Evolutionary conservation across 1,284 basidiomycete species (phyloP), one percentile per base, ranked within the genome.

Genomic region (Trametes hirsuta): DNA sequence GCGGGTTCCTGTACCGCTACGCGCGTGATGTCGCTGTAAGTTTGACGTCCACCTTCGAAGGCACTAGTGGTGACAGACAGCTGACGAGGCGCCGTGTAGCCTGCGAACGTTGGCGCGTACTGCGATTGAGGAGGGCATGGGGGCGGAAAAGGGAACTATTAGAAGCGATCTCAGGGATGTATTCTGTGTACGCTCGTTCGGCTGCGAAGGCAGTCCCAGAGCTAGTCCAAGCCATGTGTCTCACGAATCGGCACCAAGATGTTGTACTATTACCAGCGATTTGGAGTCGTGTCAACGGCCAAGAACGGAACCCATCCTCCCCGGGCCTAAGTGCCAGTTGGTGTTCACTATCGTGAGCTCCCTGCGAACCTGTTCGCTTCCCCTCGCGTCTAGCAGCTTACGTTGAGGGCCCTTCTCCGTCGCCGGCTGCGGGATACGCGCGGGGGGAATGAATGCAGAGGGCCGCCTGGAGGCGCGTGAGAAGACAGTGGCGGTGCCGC

Each of bases 21-120:
- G 91, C 91, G 39, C 77, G 90, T 61, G 91, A 93, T 72, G 91
- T 93, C 53, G 87, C 87, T 51, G 90, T 92, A 68, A 81, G 91
- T 80, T 21, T 22, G 47, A 34, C 61, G 4, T 24, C 52, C 50
- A 57, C 25, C 47, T 39, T 42, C 15, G 15, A 34, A 25, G 37
- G 9, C 35, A 18, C 18, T 14, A 18, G 47, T 62, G 22, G 14
- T 18, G 15, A 8, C 15, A 1, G 8, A 30, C 21, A 22, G 42
- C 25, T 30, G 34, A 53, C 69, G 59, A 70, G 47, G 36, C 36
- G 47, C 46, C 24, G 47, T 62, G 47, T 44, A 91, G 89, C 88
- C 90, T 55, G 90, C 90, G 42, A 90, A 79, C 69, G 76, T 86
- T 51, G 90, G 90, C 35, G 90, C 89, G n/a, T 93, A 91, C 75